phyloP scores from a whole-genome alignment of 148 eudicot genomes.

The Agrostemma githago region DNA sequence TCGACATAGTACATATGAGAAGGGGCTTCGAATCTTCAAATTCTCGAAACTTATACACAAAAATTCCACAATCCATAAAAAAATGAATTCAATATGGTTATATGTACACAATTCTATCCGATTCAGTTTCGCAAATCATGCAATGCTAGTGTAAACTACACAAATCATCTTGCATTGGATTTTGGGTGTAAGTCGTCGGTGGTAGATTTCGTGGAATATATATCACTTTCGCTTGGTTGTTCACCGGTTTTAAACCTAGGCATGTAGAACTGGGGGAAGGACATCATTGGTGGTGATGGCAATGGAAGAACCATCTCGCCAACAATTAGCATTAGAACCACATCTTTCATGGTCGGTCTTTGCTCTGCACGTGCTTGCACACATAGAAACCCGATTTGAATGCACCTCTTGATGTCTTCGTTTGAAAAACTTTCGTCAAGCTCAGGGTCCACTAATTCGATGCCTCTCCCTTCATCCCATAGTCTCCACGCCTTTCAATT shows the following conservation, averaged over 20 bases:
- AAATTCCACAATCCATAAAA: too few species aligned
- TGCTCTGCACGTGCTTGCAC: slow-evolving; percentile 9
- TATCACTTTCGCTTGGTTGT: neutral
- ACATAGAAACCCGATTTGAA: slow-evolving; percentile 24
- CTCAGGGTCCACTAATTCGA: slow-evolving; percentile 10
- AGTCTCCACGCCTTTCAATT: slow-evolving; percentile 21
- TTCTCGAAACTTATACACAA: too few species aligned
- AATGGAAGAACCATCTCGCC: slow-evolving; percentile 16
- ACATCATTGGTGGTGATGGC: slow-evolving; percentile 17
- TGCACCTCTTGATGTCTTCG: slow-evolving; percentile 17
- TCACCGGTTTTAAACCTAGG: neutral
- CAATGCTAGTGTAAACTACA: neutral
- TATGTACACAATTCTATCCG: too few species aligned
- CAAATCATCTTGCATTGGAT: neutral
- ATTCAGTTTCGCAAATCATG: too few species aligned
- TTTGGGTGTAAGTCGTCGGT: slow-evolving; percentile 14
- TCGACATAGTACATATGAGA: too few species aligned
- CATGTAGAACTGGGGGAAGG: neutral
- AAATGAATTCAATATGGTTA: too few species aligned
- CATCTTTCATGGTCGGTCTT: slow-evolving; percentile 20
- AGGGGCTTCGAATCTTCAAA: too few species aligned
- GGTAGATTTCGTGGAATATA: neutral
- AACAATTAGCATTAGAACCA: slow-evolving; percentile 18
- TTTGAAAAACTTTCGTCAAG: slow-evolving; percentile 4
- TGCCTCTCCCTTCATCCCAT: slow-evolving; percentile 13